A percentile compares a stretch with the other conserved stretches of the same genome.
These are phyloP conservation scores for Eucalyptus pauciflora DNA, from an alignment of 345 rosid genomes.

Conservation along the genomic window DNA sequence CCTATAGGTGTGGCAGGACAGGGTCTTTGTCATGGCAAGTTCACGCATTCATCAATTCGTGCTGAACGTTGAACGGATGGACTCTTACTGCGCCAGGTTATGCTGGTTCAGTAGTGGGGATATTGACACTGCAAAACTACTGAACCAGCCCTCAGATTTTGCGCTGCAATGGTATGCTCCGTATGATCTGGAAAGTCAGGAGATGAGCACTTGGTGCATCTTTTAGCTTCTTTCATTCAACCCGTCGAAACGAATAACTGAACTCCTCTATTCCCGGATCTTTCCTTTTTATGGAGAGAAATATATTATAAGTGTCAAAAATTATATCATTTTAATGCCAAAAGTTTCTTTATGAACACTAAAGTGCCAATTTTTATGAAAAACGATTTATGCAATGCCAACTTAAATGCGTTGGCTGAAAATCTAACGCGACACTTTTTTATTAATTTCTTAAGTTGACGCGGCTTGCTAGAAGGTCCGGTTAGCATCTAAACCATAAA, in stretches of 20 bases:
- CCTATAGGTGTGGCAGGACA: background rate
- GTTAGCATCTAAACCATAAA: too few species aligned
- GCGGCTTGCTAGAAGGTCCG: too few species aligned
- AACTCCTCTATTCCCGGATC: background rate
- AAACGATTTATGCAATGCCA: too few species aligned
- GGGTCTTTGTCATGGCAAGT: background rate
- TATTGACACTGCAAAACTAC: background rate
- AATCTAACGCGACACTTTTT: too few species aligned
- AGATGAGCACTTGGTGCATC: background rate
- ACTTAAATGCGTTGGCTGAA: too few species aligned
- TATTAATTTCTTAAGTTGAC: too few species aligned
- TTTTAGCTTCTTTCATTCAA: background rate
- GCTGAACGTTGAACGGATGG: background rate
- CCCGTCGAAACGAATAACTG: background rate
- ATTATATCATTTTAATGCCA: too few species aligned
- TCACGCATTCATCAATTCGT: background rate
- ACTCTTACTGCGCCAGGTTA: background rate
- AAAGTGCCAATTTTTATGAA: too few species aligned
- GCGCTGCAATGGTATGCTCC: background rate
- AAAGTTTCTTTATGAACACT: too few species aligned
- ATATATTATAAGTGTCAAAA: too few species aligned
- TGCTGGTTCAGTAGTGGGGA: background rate
- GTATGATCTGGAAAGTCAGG: background rate
- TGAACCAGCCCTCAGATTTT: background rate
- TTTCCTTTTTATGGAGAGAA: background rate